Base-by-base conservation (phyloP, 129 eudicot genomes). In the Flaveria robusta region DNA sequence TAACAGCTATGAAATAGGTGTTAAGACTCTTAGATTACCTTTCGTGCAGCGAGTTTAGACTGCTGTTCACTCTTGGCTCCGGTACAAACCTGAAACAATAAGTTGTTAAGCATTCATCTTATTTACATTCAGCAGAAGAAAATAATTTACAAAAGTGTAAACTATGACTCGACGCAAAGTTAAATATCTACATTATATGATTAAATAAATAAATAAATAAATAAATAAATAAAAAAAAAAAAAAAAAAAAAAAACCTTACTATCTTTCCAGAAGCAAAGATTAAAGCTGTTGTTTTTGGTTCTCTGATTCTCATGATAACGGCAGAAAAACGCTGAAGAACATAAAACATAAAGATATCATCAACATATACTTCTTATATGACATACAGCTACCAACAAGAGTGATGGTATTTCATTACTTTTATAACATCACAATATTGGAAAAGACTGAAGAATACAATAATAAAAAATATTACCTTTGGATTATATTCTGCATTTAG, bases 291-390 rank as follows among this genome's bases (percentile, higher is more conserved):
- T 9, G 98, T 93, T 82, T 92, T 90, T 19, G 95, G 98, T 64
- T 92, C 98, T 71, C 96, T 86, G 62, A 92, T 92, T 82, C 98
- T 85, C 98, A 92, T 90, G 71, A 90, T 92, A 73, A 92, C 98
- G 4, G 95, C 98, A 81, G 95, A 94, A 85, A 92, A 92, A 88
- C 92, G 98, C 96, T 92, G 85, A 52, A 83, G 34, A 75, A 67
- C 31, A 42, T 47, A 49, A 31, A 63, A 64, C 50, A 42, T 37
- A 6, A 12, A 71, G 9, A 29, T 45, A 60, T 46, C 41, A 60
- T 39, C 63, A 12, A 29, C 23, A 68, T 34, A 51, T 71, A 14
- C 22, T 7, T 9, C 22, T 45, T 42, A 43, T 11, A 3, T 14
- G 37, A 16, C 39, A 3, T 15, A 23, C 15, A 54, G 2, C 27